Evolutionary conservation across 495 filamentous ascomycete genomes (phyloP).

Genomic region (Parachaetomium inaequale): DNA sequence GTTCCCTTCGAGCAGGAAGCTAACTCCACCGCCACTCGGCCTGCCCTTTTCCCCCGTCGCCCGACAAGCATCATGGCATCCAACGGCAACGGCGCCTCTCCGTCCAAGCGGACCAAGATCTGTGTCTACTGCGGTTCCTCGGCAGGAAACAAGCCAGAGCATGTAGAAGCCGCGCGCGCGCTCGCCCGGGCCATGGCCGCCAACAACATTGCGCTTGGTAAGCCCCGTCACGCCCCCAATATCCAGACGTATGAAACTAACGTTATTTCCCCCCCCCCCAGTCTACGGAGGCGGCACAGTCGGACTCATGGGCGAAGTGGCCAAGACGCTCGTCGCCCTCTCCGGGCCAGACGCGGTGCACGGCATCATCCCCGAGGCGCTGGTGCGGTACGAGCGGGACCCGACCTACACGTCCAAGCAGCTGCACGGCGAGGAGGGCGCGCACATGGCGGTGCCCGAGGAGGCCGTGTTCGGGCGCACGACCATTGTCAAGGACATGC

Average conservation of each 20-base stretch:
- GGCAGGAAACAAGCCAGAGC: conserved; percentile 61
- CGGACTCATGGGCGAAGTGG: conserved; percentile 91
- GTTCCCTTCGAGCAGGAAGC: neutral
- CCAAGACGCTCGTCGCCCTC: conserved; percentile 79
- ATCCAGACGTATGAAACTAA: neutral
- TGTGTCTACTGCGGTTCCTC: conserved; percentile 81
- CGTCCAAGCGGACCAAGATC: conserved; percentile 51
- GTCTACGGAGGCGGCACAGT: conserved; percentile 95
- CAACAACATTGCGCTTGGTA: conserved; percentile 65
- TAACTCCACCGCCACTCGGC: neutral
- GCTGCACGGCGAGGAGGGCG: conserved; percentile 22
- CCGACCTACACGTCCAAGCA: conserved; percentile 42
- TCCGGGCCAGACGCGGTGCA: conserved; percentile 80
- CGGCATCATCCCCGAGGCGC: conserved; percentile 84
- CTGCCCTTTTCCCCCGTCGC: neutral
- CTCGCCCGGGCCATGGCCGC: conserved; percentile 71
- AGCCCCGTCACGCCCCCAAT: neutral
- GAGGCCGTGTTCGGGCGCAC: conserved; percentile 73
- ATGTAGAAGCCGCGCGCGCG: conserved; percentile 71
- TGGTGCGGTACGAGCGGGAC: conserved; percentile 76
- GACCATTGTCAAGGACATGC: conserved; percentile 91
- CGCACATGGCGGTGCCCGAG: conserved; percentile 48
- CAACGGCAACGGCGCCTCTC: conserved; percentile 40
- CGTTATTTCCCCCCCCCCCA: conserved; percentile 14
- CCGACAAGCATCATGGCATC: conserved; percentile 38